Evolutionary conservation across 306 rosid genomes (phyloP).

Genomic region (Trichosanthes truncata): DNA sequence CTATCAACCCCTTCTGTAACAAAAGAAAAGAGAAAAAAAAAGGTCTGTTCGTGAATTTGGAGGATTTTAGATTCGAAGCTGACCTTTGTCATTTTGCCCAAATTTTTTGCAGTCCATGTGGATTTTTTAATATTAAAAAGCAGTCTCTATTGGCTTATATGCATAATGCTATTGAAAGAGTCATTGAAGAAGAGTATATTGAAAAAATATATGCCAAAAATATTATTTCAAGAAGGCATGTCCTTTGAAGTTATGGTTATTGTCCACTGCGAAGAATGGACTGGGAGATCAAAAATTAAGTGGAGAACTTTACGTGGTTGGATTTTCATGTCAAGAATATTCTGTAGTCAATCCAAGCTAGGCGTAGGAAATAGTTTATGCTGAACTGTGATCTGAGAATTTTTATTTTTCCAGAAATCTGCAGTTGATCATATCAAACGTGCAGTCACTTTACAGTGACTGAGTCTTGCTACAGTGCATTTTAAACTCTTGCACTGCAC

Average conservation of each 20-base stretch:
- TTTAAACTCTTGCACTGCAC: neutral
- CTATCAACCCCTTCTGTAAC: neutral
- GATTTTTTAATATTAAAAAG: neutral
- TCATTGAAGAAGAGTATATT: neutral
- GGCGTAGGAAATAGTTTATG: neutral
- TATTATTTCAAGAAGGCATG: neutral
- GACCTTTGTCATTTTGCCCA: neutral
- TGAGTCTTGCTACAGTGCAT: neutral
- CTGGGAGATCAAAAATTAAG: neutral
- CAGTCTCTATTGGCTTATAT: neutral
- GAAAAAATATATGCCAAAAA: neutral
- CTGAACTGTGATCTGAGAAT: neutral
- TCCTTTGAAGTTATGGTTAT: neutral
- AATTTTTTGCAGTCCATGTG: neutral
- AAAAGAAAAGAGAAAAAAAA: neutral
- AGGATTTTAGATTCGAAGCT: neutral
- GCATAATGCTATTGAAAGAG: neutral
- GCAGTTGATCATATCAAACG: neutral
- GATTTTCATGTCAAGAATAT: neutral
- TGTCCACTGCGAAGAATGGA: neutral
- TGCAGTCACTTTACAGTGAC: neutral
- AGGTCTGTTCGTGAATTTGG: neutral
- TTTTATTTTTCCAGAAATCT: neutral
- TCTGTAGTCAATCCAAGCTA: neutral
- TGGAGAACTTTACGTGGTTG: neutral